These are phyloP conservation scores for Wickerhamiella shivajii DNA, from an alignment of 805 yeast species.

Conservation along the genomic window DNA sequence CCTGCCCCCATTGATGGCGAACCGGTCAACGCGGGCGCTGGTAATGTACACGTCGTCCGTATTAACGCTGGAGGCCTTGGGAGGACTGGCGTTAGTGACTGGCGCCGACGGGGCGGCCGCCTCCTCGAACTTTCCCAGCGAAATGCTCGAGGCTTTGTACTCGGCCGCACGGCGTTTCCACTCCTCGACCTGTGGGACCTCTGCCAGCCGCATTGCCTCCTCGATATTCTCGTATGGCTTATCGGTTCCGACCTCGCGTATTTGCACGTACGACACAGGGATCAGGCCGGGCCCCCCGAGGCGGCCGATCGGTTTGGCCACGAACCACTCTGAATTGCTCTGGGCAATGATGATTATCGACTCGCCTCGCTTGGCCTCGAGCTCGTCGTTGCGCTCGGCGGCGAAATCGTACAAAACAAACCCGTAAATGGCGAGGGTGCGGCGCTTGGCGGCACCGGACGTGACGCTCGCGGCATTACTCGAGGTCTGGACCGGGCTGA, in stretches of 20 bases:
- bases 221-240: slow-evolving; percentile 40
- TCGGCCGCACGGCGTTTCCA: slow-evolving; percentile 88
- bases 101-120: slow-evolving; percentile 6
- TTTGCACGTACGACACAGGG: slow-evolving; percentile 78
- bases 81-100: background rate
- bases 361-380: slow-evolving; percentile 74
- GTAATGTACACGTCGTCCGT: slow-evolving; percentile 27
- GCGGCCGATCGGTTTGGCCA: slow-evolving; percentile 89
- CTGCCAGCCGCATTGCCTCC: slow-evolving; percentile 48
- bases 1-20: slow-evolving; percentile 67
- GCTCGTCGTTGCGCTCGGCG: slow-evolving; percentile 74
- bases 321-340: slow-evolving; percentile 93
- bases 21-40: slow-evolving; percentile 66
- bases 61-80: background rate
- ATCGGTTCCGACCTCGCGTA: slow-evolving; percentile 61
- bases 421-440: slow-evolving; percentile 49
- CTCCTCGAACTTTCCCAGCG: slow-evolving; percentile 37
- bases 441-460: slow-evolving; percentile 10
- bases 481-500: background rate
- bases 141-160: slow-evolving; percentile 80
- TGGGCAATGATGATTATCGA: slow-evolving; percentile 89
- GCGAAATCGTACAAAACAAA: slow-evolving; percentile 71
- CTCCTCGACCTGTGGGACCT: slow-evolving; percentile 83
- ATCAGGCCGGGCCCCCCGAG: slow-evolving; percentile 96
- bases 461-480: background rate